These are phyloP conservation scores for Dinochytrium kinnereticum DNA, from an alignment of 371 early-diverging fungal genomes.

Conservation along the genomic window DNA sequence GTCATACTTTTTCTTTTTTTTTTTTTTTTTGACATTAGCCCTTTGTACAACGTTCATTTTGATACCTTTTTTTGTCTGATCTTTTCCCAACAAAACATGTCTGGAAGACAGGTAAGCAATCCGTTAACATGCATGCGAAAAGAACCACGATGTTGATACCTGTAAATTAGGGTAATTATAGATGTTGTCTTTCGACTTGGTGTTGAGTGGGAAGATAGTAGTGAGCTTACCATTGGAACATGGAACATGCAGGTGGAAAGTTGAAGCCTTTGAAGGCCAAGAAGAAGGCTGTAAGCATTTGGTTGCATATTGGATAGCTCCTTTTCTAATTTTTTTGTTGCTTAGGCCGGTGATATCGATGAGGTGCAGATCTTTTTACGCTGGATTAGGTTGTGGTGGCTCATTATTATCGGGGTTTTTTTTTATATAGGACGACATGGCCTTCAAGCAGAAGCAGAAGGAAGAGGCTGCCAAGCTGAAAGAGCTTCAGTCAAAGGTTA, in stretches of 20 bases:
- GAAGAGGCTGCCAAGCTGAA: slow-evolving; percentile 79
- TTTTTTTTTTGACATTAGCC: no score
- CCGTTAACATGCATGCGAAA: no score
- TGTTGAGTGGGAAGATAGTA: no score
- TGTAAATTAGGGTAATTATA: no score
- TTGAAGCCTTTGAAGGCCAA: slow-evolving; percentile 78
- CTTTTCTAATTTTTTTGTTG: slow-evolving; percentile 22
- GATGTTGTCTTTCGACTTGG: no score
- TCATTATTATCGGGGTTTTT: not conserved
- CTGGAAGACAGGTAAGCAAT: not conserved
- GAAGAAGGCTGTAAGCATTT: slow-evolving; percentile 54
- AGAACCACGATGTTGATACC: no score
- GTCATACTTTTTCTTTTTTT: no score
- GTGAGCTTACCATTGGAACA: no score
- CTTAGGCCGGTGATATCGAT: slow-evolving; percentile 47
- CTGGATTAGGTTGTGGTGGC: no score
- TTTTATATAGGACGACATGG: slow-evolving; percentile 64
- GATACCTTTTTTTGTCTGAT: not conserved
- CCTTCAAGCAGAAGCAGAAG: slow-evolving; percentile 83
- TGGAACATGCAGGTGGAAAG: slow-evolving; percentile 17
- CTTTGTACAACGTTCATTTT: no score
- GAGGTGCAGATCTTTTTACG: slow-evolving; percentile 59
- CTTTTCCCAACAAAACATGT: not conserved
- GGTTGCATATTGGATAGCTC: not conserved
- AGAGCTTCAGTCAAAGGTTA: slow-evolving; percentile 8